Base-by-base conservation (phyloP, 2,329 filamentous ascomycete genomes). In the Tolypocladium album region DNA sequence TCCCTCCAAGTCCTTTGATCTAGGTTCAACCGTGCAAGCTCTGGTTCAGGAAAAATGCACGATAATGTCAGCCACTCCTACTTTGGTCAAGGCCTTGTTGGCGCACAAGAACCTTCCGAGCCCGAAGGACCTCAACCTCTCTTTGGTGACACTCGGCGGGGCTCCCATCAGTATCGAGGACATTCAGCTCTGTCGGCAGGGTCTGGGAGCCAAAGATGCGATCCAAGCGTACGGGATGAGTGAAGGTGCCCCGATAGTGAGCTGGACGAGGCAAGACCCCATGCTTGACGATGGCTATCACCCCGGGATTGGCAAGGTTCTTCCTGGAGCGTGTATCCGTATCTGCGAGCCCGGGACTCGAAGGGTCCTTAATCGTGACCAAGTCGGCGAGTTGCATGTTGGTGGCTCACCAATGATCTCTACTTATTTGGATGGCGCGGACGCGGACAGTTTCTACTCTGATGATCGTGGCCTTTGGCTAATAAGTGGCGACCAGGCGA, bases 211-310 rank as follows among this genome's bases (percentile, higher is more conserved):
- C 3, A 61, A 64, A 38, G 63, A 67, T 45, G 70, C 69, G 1
- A 70, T 72, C n/a, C 72, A 75, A 53, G 72, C 69, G 13, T 79
- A 77, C 63, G 76, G 77, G 1, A 77, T 80, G 77, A 78, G 75
- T 27, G 77, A 79, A 62, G 74, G 74, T 2, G 74, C 73, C 15
- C 75, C 74, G 1, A 65, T 76, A 3, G 66, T 77, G 38, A 76
- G 74, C n/a, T 78, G 75, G 74, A 65, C 62, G 43, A 68, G 67
- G 59, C 65, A 58, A 45, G 73, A 70, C 62, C 65, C 61, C 58
- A 68, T 65, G 56, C 67, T 70, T 42, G 64, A 59, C 9, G 70
- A 68, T 56, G 75, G 66, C 50, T 71, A 67, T 59, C 70, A 78
- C 61, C 68, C 75, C 5, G 72, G 76, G n/a, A 74, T 75, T 5